A percentile compares a stretch with the other conserved stretches of the same genome.
phyloP scores from a whole-genome alignment of 495 filamentous ascomycete genomes.

The Penicillium canariense region DNA sequence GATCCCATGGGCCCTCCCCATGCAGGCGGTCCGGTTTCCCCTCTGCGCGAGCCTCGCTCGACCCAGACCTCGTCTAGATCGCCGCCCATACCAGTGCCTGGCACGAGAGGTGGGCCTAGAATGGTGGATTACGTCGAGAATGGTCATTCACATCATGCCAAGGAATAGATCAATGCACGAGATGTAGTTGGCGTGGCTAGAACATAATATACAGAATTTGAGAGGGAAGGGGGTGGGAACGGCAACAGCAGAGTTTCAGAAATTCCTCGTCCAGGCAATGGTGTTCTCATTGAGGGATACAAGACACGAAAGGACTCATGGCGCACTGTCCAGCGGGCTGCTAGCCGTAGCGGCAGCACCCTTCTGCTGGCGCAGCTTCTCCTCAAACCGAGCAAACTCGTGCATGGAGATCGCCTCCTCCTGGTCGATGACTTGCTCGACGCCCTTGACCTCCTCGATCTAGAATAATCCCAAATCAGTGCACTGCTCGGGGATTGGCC shows the following conservation, averaged over 20 bases:
- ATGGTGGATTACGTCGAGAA: neutral
- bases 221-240: neutral
- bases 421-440: conserved; percentile 84
- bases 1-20: neutral
- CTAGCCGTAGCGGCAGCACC: conserved; percentile 53
- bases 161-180: neutral
- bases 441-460: conserved; percentile 95
- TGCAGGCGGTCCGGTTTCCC: conserved; percentile 1
- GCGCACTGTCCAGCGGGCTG: conserved; percentile 62
- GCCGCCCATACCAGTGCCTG: neutral
- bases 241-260: neutral
- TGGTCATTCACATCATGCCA: neutral
- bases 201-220: conserved; percentile 5
- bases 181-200: neutral
- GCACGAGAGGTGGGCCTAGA: neutral
- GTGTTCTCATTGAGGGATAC: neutral
- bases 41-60: neutral
- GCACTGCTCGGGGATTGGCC: conserved; percentile 32
- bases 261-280: neutral
- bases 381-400: conserved; percentile 95
- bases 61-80: conserved; percentile 1
- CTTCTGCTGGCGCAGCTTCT: conserved; percentile 82
- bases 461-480: conserved; percentile 29
- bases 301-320: no score
- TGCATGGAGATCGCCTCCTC: conserved; percentile 87